Evolutionary conservation across 2,329 filamentous ascomycete species (phyloP), one percentile per base, ranked within the genome.

Genomic region (Alternaria sp.): DNA sequence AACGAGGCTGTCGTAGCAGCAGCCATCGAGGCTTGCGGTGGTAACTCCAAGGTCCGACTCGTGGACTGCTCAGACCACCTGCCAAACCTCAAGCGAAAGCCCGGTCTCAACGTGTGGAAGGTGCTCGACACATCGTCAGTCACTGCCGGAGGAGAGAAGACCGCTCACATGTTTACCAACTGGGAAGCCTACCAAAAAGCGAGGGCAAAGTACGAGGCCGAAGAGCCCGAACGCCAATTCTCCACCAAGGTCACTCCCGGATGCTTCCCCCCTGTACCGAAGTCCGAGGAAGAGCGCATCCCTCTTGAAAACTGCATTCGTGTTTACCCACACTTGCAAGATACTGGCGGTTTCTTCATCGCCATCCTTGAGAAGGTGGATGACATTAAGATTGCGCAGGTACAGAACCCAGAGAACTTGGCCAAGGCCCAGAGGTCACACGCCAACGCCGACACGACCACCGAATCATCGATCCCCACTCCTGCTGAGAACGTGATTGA

Each of bases 271-370:
- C 85, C 88, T 0, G 84, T 85, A 61, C 81, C 82, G 43, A 82
- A 84, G 26, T 87, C 86, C 58, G 84, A 82, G 54, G 80, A 79
- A 44, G 87, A 80, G 75, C 87, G 81, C 36, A 85, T 97, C 23
- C 93, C 93, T 15, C 86, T 98, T 17, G 92, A 97, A 74, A 88
- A 91, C 64, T 97, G 95, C 81, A 94, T 98, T 86, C 88, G 96
- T 66, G 90, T 99, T 7, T 99, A 98, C 79, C 92, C 94, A 32
- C 96, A 99, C 80, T 87, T 93, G 76, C 96, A 99, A 81, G 93
- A 99, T 74, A 99, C 96, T 4, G 96, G 96, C 59, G 95, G 91
- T 21, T 99, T 99, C 86, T 99, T 99, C 83, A 97, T 99, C 77
- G 91, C 93, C 0, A 94, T 97, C 0, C 83, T 99, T 17, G 92